Evolutionary conservation across 2,329 filamentous ascomycete genomes (phyloP), one percentile per base, ranked within the genome.

Genomic region (Cadophora sp.): DNA sequence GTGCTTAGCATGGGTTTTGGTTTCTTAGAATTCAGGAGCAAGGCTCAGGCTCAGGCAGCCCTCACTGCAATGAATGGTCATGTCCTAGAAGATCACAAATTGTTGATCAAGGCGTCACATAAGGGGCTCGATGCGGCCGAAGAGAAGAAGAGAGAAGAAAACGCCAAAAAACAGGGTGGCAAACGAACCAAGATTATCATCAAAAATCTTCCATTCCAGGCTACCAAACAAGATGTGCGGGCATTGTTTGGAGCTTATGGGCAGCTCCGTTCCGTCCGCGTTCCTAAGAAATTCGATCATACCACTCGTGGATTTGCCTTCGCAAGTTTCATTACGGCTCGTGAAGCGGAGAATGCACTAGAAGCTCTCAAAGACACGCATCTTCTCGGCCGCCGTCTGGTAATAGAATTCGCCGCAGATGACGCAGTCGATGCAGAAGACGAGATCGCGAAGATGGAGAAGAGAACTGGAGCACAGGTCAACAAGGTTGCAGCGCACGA

Each of bases 171-270:
- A 80, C 82, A 87, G 62, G 89, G 92, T 27, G 87, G 87, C 19
- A 88, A 90, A 77, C 87, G 89, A 73, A 97, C 94, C 59, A 98
- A 98, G 86, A 91, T 99, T 77, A 91, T 98, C 80, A 91, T 99
- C 83, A 99, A 98, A 85, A 99, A 99, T 83, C 83, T 99, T 80
- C 95, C 96, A 24, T 99, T 99, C 83, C 93, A 98, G 83, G 91
- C 92, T 60, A 91, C 90, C 64, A 97, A 97, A 84, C 96, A 97
- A 80, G 96, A 99, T 79, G 86, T 99, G 68, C 89, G 93, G 71
- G 85, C 91, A 64, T 85, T 98, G 51, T 94, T 98, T 79, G 89
- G 92, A 70, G 90, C 93, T 43, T 98, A 97, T 81, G 97, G 96
- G 56, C 91, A 97, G 79, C 88, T 99, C 71, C 91, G 93, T 76